Evolutionary conservation across 345 rosid genomes (phyloP).

Genomic region (Carallia brachiata): DNA sequence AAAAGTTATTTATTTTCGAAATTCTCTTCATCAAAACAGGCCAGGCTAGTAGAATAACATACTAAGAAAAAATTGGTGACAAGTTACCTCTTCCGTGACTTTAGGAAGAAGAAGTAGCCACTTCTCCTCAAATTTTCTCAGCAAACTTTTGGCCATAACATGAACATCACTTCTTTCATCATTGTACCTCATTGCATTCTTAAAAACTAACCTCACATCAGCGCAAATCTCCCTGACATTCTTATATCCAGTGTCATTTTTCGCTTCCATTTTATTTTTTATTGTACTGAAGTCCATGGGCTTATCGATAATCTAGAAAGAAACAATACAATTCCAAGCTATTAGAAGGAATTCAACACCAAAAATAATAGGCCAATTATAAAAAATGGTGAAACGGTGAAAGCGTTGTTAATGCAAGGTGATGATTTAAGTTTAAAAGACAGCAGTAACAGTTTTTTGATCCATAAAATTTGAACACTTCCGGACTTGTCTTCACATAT

Average conservation of each 20-base stretch:
- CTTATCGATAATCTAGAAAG: constrained; percentile 65
- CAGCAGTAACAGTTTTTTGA: no score
- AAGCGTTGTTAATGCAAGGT: not conserved
- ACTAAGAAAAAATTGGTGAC: not conserved
- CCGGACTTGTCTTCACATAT: no score
- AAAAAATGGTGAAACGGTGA: not conserved
- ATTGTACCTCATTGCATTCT: constrained; percentile 95
- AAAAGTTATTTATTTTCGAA: not conserved
- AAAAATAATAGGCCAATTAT: not conserved
- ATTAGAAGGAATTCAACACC: not conserved
- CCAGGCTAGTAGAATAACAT: not conserved
- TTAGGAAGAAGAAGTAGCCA: constrained; percentile 80
- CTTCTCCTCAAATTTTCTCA: constrained; percentile 81
- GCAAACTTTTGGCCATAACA: constrained; percentile 78
- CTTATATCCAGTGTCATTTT: constrained; percentile 67
- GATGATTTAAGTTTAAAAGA: no score
- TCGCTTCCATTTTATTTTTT: constrained; percentile 85
- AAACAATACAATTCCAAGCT: not conserved
- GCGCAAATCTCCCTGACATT: constrained; percentile 73
- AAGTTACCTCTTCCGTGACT: constrained; percentile 74
- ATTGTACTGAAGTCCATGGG: constrained; percentile 96
- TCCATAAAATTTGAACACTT: no score
- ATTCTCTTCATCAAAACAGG: not conserved
- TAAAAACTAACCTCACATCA: constrained; percentile 79
- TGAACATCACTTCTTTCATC: constrained; percentile 67